Evolutionary conservation across 371 early-diverging fungal genomes (phyloP).

Genomic region (Rhizomucor miehei): DNA sequence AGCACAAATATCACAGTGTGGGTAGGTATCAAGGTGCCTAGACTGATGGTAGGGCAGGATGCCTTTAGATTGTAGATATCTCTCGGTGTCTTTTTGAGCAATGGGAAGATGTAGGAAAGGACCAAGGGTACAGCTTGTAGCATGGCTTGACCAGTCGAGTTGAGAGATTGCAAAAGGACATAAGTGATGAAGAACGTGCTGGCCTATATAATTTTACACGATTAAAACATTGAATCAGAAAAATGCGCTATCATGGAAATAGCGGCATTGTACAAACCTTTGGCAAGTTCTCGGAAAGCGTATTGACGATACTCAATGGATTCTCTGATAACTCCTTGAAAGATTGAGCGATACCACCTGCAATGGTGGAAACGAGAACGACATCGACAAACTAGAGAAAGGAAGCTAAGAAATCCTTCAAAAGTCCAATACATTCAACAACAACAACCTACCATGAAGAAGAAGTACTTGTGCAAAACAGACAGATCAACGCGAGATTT

Average conservation of each 20-base stretch:
- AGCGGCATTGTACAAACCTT: slow-evolving; percentile 34
- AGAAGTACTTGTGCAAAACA: slow-evolving; percentile 67
- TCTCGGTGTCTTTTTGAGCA: slow-evolving; percentile 78
- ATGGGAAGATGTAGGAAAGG: slow-evolving; percentile 57
- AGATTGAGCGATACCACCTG: slow-evolving; percentile 60
- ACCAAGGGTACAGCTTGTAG: slow-evolving; percentile 66
- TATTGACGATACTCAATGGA: slow-evolving; percentile 47
- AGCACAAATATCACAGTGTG: slow-evolving; percentile 70
- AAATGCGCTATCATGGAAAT: neutral
- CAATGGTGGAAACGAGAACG: slow-evolving; percentile 73
- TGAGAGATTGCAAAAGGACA: slow-evolving; percentile 69
- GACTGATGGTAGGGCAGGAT: slow-evolving; percentile 35
- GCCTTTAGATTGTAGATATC: slow-evolving; percentile 54
- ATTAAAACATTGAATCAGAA: too few species aligned
- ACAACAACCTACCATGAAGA: slow-evolving; percentile 58
- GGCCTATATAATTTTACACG: slow-evolving; percentile 1
- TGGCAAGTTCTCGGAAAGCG: slow-evolving; percentile 62
- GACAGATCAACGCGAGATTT: slow-evolving; percentile 60
- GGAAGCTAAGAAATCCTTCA: neutral
- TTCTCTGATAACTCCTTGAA: slow-evolving; percentile 33
- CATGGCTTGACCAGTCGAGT: slow-evolving; percentile 65
- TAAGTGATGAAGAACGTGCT: slow-evolving; percentile 79
- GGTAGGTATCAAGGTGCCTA: slow-evolving; percentile 52
- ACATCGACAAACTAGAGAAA: slow-evolving; percentile 69
- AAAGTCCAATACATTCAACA: neutral